Base-by-base conservation (phyloP, 2,329 filamentous ascomycete genomes). In the Verticillium albo-atrum region DNA sequence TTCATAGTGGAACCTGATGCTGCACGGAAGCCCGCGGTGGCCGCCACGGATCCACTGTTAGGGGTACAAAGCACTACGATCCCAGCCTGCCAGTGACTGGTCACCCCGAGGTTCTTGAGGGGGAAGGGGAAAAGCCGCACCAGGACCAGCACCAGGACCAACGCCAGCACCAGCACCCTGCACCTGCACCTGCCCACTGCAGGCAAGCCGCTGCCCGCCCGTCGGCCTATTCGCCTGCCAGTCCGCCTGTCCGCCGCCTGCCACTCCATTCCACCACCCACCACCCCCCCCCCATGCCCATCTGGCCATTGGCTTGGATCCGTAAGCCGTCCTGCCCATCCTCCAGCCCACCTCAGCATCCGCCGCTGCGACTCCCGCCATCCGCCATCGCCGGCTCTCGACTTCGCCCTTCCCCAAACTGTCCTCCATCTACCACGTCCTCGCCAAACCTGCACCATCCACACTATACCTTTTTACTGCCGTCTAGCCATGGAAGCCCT, bases 401-500 rank as follows among this genome's bases (percentile, higher is more conserved):
- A 51, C 32, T 5, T 62, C 23, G 42, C 25, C n/a, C 25, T 60
- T 35, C 27, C 54, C 57, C 61, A 58, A 58, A 62, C 52, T 14
- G 14, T 50, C 42, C 42, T 50, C 42, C 42, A 60, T 50, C 55
- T 32, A 60, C 61, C 57, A 42, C 57, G 53, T 14, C 58, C 34
- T 58, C 57, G 54, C 54, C 58, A 10, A 10, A 50, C 42, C 42
- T 50, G 42, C 42, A 23, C 42, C 42, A 23, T 20, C 42, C n/a
- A 50, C 42, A 23, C 42, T 23, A 12, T 20, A 50, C 20, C 20
- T 50, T n/a, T 12, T 9, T 7, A 50, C 27, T n/a, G 20, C 47
- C 20, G 9, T 25, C 53, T 6, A 70, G 73, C 74, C 69, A 77
- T 77, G 75, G 75, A 72, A 68, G 64, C 42, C 55, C 20, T 74